Percentiles rank a stretch among this genome's conserved stretches.
phyloP scores from a whole-genome alignment of 495 filamentous ascomycete genomes.

The Penicillium chermesinum region DNA sequence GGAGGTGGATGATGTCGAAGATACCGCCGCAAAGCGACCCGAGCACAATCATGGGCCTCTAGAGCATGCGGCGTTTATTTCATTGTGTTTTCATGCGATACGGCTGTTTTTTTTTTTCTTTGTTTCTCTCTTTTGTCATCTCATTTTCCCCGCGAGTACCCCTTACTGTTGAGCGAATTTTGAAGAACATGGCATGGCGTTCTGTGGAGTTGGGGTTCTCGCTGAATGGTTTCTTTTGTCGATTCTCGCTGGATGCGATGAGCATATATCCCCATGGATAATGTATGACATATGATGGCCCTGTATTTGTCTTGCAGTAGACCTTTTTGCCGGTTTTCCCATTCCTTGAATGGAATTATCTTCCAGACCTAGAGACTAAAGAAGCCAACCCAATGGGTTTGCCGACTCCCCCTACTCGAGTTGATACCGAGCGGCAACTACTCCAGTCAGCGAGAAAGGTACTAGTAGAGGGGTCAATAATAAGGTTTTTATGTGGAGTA shows the following conservation, averaged over 20 bases:
- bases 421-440: too few relatives aligned
- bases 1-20: background rate
- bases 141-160: constrained; percentile 21
- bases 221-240: background rate
- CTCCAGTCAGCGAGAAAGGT: too few relatives aligned
- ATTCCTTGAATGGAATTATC: too few relatives aligned
- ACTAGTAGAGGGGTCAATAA: too few relatives aligned
- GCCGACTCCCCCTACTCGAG: too few relatives aligned
- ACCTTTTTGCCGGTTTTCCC: too few relatives aligned
- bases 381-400: too few relatives aligned
- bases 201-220: constrained; percentile 9
- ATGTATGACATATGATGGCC: background rate
- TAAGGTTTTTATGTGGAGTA: too few relatives aligned
- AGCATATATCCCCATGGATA: background rate
- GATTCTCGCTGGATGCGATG: background rate
- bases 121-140: constrained; percentile 2
- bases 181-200: constrained; percentile 22
- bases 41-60: too few relatives aligned
- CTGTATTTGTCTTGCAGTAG: too few relatives aligned
- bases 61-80: background rate
- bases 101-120: background rate
- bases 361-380: too few relatives aligned
- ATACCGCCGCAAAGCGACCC: background rate
- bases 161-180: constrained; percentile 21
- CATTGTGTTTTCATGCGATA: too few relatives aligned